phyloP scores from a whole-genome alignment of 169 alveolate species.

The Plasmodium gonderi region DNA sequence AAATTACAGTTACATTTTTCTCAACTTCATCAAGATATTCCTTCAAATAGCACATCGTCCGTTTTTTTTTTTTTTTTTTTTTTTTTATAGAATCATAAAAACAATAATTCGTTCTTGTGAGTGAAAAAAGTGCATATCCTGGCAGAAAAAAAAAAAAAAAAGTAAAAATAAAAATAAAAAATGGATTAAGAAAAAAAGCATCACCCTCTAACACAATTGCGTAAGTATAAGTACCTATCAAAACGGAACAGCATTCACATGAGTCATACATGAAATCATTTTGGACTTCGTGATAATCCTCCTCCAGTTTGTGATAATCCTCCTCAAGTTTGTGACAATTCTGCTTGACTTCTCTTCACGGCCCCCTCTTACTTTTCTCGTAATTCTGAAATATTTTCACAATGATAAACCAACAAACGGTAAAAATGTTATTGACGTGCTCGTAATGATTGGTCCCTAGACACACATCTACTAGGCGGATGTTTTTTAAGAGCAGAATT shows the following conservation, averaged over 20 bases:
- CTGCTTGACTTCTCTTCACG: neutral
- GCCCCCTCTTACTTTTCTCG: slow-evolving; percentile 33
- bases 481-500: slow-evolving; percentile 49
- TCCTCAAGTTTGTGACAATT: too few species aligned
- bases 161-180: neutral
- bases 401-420: slow-evolving; percentile 70
- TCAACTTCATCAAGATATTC: neutral
- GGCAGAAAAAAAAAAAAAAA: neutral
- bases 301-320: too few species aligned
- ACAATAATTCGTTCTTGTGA: neutral
- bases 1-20: neutral
- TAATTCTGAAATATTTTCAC: slow-evolving; percentile 74
- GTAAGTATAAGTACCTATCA: neutral
- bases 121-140: neutral
- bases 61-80: too few species aligned
- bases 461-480: slow-evolving; percentile 49
- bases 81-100: too few species aligned
- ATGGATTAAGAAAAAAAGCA: neutral
- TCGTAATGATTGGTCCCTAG: slow-evolving; percentile 56
- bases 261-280: neutral
- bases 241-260: neutral
- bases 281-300: too few species aligned
- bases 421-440: slow-evolving; percentile 60
- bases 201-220: neutral
- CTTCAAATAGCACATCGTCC: neutral